These are phyloP conservation scores for Keqinozyma sinolaborantium DNA, from an alignment of 1,139 yeast genomes.

Conservation along the genomic window DNA sequence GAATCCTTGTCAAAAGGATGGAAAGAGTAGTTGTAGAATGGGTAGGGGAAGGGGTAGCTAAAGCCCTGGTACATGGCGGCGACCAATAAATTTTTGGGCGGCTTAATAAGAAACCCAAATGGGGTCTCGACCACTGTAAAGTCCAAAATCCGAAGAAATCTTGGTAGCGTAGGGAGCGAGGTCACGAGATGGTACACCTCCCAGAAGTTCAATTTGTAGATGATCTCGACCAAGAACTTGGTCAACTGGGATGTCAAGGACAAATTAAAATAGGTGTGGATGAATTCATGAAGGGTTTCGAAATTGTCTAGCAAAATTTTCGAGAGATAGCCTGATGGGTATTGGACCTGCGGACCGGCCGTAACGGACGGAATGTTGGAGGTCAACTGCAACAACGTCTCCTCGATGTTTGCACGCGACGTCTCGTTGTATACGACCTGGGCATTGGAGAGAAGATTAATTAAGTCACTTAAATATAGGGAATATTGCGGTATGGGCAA, in stretches of 20 bases:
- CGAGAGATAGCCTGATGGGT: conserved; percentile 38
- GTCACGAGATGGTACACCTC: conserved; percentile 41
- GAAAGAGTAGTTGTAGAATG: conserved; percentile 44
- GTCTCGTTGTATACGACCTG: background rate
- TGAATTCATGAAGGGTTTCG: conserved; percentile 23
- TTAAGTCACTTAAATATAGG: conserved; percentile 4
- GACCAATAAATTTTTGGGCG: conserved; percentile 37
- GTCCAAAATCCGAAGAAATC: conserved; percentile 30
- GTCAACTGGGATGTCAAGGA: conserved; percentile 38
- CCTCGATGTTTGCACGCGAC: conserved; percentile 26
- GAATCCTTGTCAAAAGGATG: conserved; percentile 33
- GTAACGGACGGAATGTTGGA: conserved; percentile 22
- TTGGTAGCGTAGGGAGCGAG: conserved; percentile 29
- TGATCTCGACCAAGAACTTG: conserved; percentile 34
- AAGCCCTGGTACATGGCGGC: conserved; percentile 39
- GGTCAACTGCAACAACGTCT: conserved; percentile 22
- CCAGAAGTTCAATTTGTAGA: conserved; percentile 43
- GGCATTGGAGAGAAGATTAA: conserved; percentile 1
- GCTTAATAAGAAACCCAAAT: conserved; percentile 38
- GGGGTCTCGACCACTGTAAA: conserved; percentile 37
- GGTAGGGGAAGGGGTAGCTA: conserved; percentile 46
- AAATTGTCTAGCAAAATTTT: conserved; percentile 40
- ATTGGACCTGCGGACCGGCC: conserved; percentile 7
- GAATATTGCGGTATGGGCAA: conserved; percentile 4
- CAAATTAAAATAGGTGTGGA: conserved; percentile 34